These are phyloP conservation scores for Lentinula raphanica DNA, from an alignment of 768 basidiomycete species.

Conservation along the genomic window DNA sequence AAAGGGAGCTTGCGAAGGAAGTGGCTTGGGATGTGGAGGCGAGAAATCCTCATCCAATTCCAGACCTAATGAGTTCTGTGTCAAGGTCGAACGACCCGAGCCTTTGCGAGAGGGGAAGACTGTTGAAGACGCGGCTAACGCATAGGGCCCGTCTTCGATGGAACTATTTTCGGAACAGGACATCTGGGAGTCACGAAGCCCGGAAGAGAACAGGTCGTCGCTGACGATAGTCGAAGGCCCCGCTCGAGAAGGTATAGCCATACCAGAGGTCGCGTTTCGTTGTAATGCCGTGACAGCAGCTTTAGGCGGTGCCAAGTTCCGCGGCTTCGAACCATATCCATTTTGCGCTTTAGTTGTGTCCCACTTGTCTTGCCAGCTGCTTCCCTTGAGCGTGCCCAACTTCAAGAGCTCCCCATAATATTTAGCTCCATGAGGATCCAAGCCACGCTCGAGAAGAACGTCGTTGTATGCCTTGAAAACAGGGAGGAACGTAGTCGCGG, in stretches of 20 bases:
- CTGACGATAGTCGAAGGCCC: constrained; percentile 23
- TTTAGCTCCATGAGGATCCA: constrained; percentile 76
- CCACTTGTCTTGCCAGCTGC: constrained; percentile 84
- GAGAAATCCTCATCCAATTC: constrained; percentile 13
- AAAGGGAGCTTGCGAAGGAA: constrained; percentile 7
- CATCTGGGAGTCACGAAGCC: not conserved
- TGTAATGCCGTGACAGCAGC: not conserved
- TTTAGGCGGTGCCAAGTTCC: not conserved
- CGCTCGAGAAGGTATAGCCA: not conserved
- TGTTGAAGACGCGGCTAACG: not conserved
- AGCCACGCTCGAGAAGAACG: constrained; percentile 63
- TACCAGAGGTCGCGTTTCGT: not conserved
- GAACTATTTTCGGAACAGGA: not conserved
- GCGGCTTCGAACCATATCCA: constrained; percentile 21
- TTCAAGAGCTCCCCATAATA: constrained; percentile 82
- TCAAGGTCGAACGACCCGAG: constrained; percentile 25
- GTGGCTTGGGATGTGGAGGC: constrained; percentile 1
- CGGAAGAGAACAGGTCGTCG: constrained; percentile 2
- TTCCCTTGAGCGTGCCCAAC: constrained; percentile 74
- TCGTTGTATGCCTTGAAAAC: constrained; percentile 87
- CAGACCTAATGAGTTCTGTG: constrained; percentile 13
- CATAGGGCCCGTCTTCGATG: not conserved
- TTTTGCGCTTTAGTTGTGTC: constrained; percentile 56
- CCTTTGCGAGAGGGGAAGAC: not conserved
- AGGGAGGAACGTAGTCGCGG: constrained; percentile 70